These are phyloP conservation scores for Phaseolus lunatus DNA, from an alignment of 306 rosid species.

Conservation along the genomic window DNA sequence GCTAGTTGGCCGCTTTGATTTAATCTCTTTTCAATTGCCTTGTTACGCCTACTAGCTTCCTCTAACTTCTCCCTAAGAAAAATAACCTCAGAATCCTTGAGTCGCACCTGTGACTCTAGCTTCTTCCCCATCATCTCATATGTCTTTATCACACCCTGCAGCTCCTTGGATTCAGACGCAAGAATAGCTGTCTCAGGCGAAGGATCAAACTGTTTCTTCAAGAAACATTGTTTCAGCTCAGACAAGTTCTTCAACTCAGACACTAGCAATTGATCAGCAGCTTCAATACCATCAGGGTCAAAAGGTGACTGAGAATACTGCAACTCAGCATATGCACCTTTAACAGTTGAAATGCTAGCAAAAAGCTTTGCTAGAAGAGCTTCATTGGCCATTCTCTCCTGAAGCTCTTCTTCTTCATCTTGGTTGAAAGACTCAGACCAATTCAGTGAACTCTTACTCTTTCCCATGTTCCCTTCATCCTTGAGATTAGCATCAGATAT, in stretches of 20 bases:
- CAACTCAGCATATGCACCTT: conserved; percentile 84
- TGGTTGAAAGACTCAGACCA: conserved; percentile 45
- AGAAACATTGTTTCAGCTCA: conserved; percentile 77
- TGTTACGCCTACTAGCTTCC: conserved; percentile 65
- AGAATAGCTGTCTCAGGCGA: conserved; percentile 59
- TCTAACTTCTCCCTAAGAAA: conserved; percentile 76
- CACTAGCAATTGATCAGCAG: conserved; percentile 66
- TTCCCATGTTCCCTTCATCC: conserved; percentile 48
- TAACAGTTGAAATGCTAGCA: conserved; percentile 72
- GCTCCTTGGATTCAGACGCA: conserved; percentile 78
- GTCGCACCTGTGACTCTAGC: conserved; percentile 74
- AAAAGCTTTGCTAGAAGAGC: conserved; percentile 78
- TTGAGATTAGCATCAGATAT: conserved; percentile 50
- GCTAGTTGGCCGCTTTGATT: conserved; percentile 71
- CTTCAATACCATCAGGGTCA: conserved; percentile 78
- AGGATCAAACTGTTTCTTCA: conserved; percentile 81
- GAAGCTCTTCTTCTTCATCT: conserved; percentile 62
- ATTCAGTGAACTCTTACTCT: conserved; percentile 42
- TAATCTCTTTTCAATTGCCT: conserved; percentile 65
- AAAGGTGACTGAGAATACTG: conserved; percentile 81
- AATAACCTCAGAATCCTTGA: conserved; percentile 76
- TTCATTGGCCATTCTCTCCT: conserved; percentile 63
- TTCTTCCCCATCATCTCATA: conserved; percentile 73
- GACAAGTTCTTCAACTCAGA: conserved; percentile 76
- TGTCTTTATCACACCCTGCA: conserved; percentile 68